Evolutionary conservation across 306 rosid genomes (phyloP), one percentile per base, ranked within the genome.

Genomic region (Acacia crassicarpa): DNA sequence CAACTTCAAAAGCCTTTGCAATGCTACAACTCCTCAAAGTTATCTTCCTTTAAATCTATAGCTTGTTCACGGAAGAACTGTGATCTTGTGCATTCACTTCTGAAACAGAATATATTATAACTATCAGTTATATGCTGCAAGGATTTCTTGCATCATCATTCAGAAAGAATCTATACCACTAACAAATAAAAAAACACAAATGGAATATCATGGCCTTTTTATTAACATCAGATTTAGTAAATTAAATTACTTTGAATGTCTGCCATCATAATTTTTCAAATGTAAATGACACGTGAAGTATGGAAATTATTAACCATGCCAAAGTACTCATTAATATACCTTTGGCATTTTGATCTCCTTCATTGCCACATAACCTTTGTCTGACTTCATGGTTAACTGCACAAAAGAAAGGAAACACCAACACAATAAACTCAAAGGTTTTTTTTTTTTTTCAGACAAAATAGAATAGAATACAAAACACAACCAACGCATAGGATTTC

Each of bases 81-180:
- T 72, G 27, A 27, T 84, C 86, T 51, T 67, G 86, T 1, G 49
- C 76, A 5, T 85, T 85, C 88, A 83, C 41, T 35, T 85, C 88
- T 87, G 43, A 35, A 77, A 51, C 33, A 45, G 9, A 41, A 70
- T 41, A 38, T 38, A 6, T 38, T 44, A 77, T 10, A 77, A 49
- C 6, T n/a, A 70, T 63, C 56, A 41, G 67, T 22, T 48, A 19
- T 75, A 35, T 25, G 19, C 45, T 4, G 44, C 10, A 45, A 67
- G 59, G 65, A 16, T 25, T 4, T 46, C 49, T 20, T 16, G 25
- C 68, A 58, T 48, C 49, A 22, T 23, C 12, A 32, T 32, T 69
- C 67, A 51, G 51, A 79, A 59, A 40, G 15, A 38, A 46, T 45
- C 25, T 20, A 54, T 38, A 6, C 25, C 45, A 78, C 20, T 70